phyloP scores from a whole-genome alignment of 1,139 yeast species.

The Suhomyces bolitotheri region DNA sequence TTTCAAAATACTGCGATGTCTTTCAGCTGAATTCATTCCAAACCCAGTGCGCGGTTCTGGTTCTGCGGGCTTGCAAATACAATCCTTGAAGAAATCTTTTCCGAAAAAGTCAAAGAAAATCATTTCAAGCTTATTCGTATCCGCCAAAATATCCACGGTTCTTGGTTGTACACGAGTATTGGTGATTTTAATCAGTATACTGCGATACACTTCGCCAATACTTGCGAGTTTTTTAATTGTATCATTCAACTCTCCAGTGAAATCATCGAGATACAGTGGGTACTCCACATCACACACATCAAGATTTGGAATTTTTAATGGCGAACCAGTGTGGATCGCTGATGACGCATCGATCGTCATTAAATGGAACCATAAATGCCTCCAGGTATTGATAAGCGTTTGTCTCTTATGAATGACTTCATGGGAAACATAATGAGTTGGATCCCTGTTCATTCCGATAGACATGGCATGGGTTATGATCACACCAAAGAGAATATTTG shows the following conservation, averaged over 20 bases:
- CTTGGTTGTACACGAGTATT: conserved; percentile 36
- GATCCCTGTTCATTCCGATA: conserved; percentile 48
- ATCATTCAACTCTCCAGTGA: conserved; percentile 22
- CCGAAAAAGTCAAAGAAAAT: conserved; percentile 43
- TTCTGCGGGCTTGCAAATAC: conserved; percentile 37
- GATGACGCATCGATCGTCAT: conserved; percentile 32
- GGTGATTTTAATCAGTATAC: conserved; percentile 30
- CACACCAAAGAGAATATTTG: conserved; percentile 41
- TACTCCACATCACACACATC: conserved; percentile 37
- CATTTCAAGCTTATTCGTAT: conserved; percentile 42
- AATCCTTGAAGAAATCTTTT: conserved; percentile 45
- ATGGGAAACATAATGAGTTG: conserved; percentile 33
- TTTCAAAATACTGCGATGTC: conserved; percentile 23
- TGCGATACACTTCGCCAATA: conserved; percentile 33
- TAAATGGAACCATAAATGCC: conserved; percentile 41
- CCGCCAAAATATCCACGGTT: conserved; percentile 38
- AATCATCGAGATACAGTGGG: conserved; percentile 22
- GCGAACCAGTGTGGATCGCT: conserved; percentile 38
- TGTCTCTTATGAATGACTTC: conserved; percentile 32
- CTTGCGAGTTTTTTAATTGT: conserved; percentile 16
- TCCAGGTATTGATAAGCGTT: conserved; percentile 35
- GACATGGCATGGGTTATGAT: conserved; percentile 43
- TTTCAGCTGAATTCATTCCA: conserved; percentile 17
- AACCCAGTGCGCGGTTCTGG: conserved; percentile 18
- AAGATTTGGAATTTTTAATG: conserved; percentile 28